Evolutionary conservation across 371 early-diverging fungal species (phyloP).

Genomic region (Saksenaea vasiformis): DNA sequence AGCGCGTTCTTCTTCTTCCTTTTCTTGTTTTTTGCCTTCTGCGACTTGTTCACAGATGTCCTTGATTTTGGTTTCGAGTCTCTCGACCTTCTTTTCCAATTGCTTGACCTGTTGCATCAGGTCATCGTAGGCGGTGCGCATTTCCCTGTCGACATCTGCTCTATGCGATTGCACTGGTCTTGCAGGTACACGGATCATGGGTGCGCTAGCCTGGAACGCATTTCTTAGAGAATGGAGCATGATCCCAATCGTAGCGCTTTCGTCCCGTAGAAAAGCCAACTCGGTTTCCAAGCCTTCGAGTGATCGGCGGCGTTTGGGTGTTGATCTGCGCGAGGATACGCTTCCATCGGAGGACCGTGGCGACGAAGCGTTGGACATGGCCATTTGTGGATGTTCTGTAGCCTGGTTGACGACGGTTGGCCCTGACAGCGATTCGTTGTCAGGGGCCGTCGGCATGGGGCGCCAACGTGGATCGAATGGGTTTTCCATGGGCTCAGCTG

Average conservation of each 20-base stretch:
- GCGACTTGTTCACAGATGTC: not conserved
- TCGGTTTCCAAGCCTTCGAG: slow-evolving; percentile 18
- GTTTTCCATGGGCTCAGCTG: not conserved
- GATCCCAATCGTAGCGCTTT: slow-evolving; percentile 24
- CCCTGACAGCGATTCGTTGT: not conserved
- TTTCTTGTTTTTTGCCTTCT: not conserved
- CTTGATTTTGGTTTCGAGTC: slow-evolving; percentile 24
- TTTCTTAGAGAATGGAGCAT: slow-evolving; percentile 23
- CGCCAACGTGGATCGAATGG: not conserved
- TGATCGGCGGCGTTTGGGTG: not conserved
- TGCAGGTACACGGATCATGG: not conserved
- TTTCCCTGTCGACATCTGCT: slow-evolving; percentile 29
- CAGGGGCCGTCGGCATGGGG: not conserved
- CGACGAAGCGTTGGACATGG: not conserved
- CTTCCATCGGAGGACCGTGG: not conserved
- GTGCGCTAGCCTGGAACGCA: slow-evolving; percentile 20
- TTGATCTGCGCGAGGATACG: not conserved
- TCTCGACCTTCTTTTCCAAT: slow-evolving; percentile 34
- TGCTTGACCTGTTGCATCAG: slow-evolving; percentile 30
- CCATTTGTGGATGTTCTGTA: too few species aligned
- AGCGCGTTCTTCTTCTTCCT: not conserved
- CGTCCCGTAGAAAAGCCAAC: slow-evolving; percentile 23
- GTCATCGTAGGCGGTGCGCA: slow-evolving; percentile 37
- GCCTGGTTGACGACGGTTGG: too few species aligned
- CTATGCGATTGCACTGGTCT: slow-evolving; percentile 6